A percentile compares a stretch with the other conserved stretches of the same genome.
Conservation (phyloP, 208 protist genomes). For the Leishmania mexicana region DNA sequence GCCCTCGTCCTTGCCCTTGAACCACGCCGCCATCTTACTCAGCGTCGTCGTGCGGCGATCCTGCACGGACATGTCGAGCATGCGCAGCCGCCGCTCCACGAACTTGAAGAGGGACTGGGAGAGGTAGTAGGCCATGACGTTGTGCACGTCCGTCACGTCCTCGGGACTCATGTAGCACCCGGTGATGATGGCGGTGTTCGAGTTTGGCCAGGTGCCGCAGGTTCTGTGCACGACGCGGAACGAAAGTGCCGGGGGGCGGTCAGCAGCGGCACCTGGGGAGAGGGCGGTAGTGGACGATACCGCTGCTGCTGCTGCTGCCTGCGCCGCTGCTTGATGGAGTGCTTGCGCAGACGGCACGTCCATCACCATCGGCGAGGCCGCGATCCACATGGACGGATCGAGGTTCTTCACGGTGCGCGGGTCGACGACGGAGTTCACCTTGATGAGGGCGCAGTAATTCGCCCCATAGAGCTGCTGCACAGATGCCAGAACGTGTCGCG, state of each 20-base stretch:
- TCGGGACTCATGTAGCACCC: constrained; percentile 78
- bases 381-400: constrained; percentile 71
- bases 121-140: constrained; percentile 78
- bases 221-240: constrained; percentile 42
- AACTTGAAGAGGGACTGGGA: constrained; percentile 67
- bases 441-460: constrained; percentile 62
- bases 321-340: constrained; percentile 19
- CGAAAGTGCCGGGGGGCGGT: constrained; percentile 9
- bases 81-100: constrained; percentile 70
- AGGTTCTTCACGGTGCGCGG: constrained; percentile 52
- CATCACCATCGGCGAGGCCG: constrained; percentile 59
- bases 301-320: constrained; percentile 9
- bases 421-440: constrained; percentile 67
- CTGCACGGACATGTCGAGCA: constrained; percentile 61
- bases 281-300: background rate
- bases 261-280: constrained; percentile 5
- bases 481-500: constrained; percentile 37
- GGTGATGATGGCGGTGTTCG: constrained; percentile 50
- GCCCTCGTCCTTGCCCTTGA: constrained; percentile 70
- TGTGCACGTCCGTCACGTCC: constrained; percentile 57
- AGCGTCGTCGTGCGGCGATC: constrained; percentile 82
- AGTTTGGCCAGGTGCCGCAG: constrained; percentile 58
- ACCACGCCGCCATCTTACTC: constrained; percentile 83
- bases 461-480: constrained; percentile 56
- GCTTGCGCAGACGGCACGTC: constrained; percentile 62